Evolutionary conservation across 768 basidiomycete genomes (phyloP).

Genomic region (Trametes villosa): DNA sequence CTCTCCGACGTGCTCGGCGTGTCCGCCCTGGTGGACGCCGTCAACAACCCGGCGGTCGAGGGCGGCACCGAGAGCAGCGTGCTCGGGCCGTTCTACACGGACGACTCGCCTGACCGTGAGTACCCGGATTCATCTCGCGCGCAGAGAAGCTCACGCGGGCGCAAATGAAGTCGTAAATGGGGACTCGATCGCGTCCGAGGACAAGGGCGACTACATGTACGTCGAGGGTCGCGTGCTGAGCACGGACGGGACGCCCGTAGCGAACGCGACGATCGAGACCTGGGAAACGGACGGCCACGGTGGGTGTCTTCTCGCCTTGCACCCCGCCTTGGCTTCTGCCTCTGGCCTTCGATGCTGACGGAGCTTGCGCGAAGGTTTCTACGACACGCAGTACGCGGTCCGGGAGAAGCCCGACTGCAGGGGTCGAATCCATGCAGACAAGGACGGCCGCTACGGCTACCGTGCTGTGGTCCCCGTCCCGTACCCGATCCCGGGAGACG

Average conservation of each 20-base stretch:
- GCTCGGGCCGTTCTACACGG: conserved; percentile 82
- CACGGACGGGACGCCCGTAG: conserved; percentile 66
- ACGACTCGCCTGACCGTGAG: conserved; percentile 74
- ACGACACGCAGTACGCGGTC: conserved; percentile 56
- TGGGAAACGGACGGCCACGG: conserved; percentile 80
- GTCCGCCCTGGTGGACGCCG: conserved; percentile 73
- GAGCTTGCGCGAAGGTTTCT: conserved; percentile 30
- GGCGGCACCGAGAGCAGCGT: conserved; percentile 76
- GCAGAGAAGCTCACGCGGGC: conserved; percentile 11
- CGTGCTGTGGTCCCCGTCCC: conserved; percentile 71
- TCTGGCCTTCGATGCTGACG: conserved; percentile 18
- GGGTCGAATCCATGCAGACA: conserved; percentile 60
- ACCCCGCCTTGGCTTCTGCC: too few species aligned
- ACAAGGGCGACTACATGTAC: conserved; percentile 83
- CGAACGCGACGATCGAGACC: conserved; percentile 73
- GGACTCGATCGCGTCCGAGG: conserved; percentile 83
- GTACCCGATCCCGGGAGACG: conserved; percentile 80
- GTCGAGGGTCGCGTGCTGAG: conserved; percentile 70
- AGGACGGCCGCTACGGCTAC: conserved; percentile 70
- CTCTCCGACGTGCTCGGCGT: conserved; percentile 84
- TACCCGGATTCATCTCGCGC: conserved; percentile 8
- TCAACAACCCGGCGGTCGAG: conserved; percentile 69
- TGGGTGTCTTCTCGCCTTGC: conserved; percentile 29
- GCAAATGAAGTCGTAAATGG: conserved; percentile 59
- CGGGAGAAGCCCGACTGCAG: conserved; percentile 71